These are phyloP conservation scores for Boletus sp. DNA, from an alignment of 768 basidiomycete species.

Conservation along the genomic window DNA sequence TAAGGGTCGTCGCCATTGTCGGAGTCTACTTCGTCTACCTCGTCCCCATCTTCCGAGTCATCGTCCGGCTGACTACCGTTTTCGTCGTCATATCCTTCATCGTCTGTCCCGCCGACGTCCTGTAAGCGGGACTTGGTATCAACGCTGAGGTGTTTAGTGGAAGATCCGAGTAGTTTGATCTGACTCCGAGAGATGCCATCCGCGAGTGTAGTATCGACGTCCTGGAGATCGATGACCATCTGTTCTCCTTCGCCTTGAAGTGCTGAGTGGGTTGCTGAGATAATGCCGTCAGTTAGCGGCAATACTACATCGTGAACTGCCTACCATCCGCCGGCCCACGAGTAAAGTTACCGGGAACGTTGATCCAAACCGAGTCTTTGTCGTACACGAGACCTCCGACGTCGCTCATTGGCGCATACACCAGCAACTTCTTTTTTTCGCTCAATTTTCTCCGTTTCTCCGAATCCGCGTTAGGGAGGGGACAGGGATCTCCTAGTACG, in stretches of 20 bases:
- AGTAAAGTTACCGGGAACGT: conserved; percentile 94
- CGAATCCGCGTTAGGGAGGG: conserved; percentile 84
- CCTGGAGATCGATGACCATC: conserved; percentile 98
- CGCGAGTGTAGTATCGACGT: conserved; percentile 76
- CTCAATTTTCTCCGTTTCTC: conserved; percentile 91
- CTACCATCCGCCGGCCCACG: conserved; percentile 66
- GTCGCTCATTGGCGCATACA: conserved; percentile 99
- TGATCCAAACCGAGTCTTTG: conserved; percentile 98
- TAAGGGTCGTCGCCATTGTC: neutral
- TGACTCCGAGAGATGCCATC: conserved; percentile 78
- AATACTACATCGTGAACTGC: conserved; percentile 13
- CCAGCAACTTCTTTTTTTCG: conserved; percentile 88
- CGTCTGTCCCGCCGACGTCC: conserved; percentile 38
- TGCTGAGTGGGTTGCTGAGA: conserved; percentile 61
- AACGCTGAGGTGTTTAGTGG: conserved; percentile 64
- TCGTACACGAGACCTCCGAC: conserved; percentile 96
- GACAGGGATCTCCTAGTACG: conserved; percentile 90
- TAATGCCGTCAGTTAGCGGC: neutral
- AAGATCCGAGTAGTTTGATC: conserved; percentile 82
- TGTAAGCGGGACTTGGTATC: conserved; percentile 28
- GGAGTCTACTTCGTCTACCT: neutral
- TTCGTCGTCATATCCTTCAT: conserved; percentile 26
- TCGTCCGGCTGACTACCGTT: conserved; percentile 16
- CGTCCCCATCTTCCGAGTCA: conserved; percentile 5
- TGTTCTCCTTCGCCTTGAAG: conserved; percentile 91